Evolutionary conservation across 1,284 basidiomycete species (phyloP).

Genomic region (Kalmanozyma brasiliensis): DNA sequence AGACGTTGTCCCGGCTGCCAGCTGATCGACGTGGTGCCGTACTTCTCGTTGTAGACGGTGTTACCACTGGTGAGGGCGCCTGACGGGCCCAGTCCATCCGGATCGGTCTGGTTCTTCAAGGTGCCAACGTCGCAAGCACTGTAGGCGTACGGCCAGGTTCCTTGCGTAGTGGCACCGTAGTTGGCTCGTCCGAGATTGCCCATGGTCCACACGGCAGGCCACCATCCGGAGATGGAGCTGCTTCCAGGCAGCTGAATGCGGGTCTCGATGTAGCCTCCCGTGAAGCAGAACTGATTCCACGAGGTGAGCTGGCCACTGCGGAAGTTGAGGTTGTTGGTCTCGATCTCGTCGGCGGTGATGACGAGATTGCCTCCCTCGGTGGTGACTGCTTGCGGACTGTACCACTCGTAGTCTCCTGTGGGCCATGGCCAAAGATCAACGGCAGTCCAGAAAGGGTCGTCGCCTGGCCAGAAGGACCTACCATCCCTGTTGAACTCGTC

Average conservation of each 20-base stretch:
- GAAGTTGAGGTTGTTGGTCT: conserved; percentile 75
- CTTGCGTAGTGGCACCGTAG: conserved; percentile 72
- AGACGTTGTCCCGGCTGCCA: conserved; percentile 82
- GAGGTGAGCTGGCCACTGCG: conserved; percentile 72
- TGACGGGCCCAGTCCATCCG: conserved; percentile 30
- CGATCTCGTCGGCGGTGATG: conserved; percentile 72
- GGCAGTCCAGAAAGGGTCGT: conserved; percentile 79
- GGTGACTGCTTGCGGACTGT: conserved; percentile 82
- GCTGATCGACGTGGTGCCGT: conserved; percentile 50
- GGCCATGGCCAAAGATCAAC: conserved; percentile 78
- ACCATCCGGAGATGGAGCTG: conserved; percentile 72
- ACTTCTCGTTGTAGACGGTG: conserved; percentile 73
- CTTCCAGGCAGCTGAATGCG: conserved; percentile 82
- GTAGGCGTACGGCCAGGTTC: conserved; percentile 76
- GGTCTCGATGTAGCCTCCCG: conserved; percentile 85
- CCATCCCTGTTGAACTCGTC: conserved; percentile 68
- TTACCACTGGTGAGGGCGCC: conserved; percentile 81
- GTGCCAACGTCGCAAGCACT: conserved; percentile 59
- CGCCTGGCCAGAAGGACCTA: conserved; percentile 73
- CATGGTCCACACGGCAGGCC: conserved; percentile 84
- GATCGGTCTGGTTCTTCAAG: conserved; percentile 56
- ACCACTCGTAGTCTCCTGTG: conserved; percentile 68
- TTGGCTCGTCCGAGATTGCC: conserved; percentile 74
- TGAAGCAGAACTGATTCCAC: conserved; percentile 95
- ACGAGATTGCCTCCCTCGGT: conserved; percentile 82